These are phyloP conservation scores for Populus tomentosa DNA, from an alignment of 441 rosid genomes.

Conservation along the genomic window DNA sequence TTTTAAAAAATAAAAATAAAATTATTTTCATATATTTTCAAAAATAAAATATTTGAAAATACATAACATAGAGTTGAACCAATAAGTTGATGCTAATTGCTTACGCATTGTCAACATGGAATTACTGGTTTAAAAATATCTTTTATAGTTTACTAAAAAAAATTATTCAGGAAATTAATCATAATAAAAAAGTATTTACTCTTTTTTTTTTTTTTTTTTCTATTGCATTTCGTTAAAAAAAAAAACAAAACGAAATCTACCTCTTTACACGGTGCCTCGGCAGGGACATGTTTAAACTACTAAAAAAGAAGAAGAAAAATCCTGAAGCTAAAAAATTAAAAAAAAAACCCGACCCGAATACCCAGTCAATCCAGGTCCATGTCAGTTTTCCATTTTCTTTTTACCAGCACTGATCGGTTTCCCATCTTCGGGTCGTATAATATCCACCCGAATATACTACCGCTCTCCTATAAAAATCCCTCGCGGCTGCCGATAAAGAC, in stretches of 20 bases:
- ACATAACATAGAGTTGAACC: too few species aligned
- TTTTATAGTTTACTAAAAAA: too few species aligned
- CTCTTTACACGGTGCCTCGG: background rate
- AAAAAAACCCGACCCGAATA: background rate
- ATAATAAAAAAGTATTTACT: too few species aligned
- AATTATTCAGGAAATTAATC: too few species aligned
- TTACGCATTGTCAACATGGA: too few species aligned
- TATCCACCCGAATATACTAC: conserved; percentile 27
- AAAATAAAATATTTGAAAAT: background rate
- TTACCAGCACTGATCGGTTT: conserved; percentile 94
- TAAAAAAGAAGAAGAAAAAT: background rate
- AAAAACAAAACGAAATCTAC: background rate
- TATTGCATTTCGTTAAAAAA: background rate
- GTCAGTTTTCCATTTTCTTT: background rate
- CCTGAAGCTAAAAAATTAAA: background rate
- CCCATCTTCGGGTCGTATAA: conserved; percentile 67
- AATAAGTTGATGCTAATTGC: too few species aligned
- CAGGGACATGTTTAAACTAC: background rate
- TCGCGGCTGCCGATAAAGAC: conserved; percentile 30
- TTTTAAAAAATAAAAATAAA: too few species aligned
- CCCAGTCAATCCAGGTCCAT: background rate
- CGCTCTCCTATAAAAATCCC: background rate
- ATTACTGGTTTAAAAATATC: too few species aligned
- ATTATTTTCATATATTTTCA: too few species aligned
- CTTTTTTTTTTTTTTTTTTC: background rate